Base-by-base conservation (phyloP, 495 filamentous ascomycete genomes). In the Hypoxylon subgilvum region DNA sequence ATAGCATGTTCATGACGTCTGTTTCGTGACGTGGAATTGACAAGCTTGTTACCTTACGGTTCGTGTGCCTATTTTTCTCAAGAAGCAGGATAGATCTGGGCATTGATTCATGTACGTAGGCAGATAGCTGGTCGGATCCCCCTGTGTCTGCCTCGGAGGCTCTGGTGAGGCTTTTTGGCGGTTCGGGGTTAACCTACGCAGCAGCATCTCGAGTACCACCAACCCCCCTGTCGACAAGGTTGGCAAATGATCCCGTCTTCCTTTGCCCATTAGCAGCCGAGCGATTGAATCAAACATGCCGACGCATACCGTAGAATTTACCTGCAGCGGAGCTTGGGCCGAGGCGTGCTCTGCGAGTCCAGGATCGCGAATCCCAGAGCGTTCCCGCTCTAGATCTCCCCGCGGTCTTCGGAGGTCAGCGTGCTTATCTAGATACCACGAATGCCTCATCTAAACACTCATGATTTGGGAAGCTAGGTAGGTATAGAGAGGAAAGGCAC, bases 251-350 rank as follows among this genome's bases (percentile, higher is more conserved):
- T 19, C 41, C 27, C 34, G 19, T 52, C 38, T 18, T 28, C 28
- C 23, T 27, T 45, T 34, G 16, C 18, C 35, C 14, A 52, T 52
- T 51, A 51, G 40, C 27, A 27, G 38, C 27, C 38, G 14, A 31
- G 19, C n/a, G 18, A n/a, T 52, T 38, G 30, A 3, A 40, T 32
- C 28, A 46, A 40, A 55, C 52, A 38, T 62, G 58, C 58, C 58
- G 58, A 56, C 40, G 19, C 30, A 56, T 56, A 47, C 45, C 52
- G 52, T n/a, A 52, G n/a, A n/a, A n/a, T n/a, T 62, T 51, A 23
- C 45, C 28, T 38, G 54, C 52, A 50, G 36, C 10, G 18, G 35
- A 19, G 14, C 35, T 27, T 27, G 23, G 39, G 27, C 23, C 39
- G 39, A 42, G 23, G 23, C 23, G 4, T 14, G 22, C 7, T n/a